Conservation (phyloP, 2,329 filamentous ascomycete genomes). For the Didymella keratinophila region DNA sequence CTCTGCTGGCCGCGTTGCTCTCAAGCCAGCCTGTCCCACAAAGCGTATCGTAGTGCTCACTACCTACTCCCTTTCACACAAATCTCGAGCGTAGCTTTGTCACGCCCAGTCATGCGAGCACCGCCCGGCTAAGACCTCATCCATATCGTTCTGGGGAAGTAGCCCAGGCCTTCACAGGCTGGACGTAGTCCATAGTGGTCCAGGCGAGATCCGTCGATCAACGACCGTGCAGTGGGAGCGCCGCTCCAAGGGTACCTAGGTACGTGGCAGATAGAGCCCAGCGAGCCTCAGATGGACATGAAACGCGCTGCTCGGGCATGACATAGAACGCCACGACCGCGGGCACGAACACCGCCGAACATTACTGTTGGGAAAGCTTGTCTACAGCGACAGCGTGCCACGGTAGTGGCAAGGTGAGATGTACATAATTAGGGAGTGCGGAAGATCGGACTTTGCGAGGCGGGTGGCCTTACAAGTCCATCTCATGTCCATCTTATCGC, state of each 20-base stretch:
- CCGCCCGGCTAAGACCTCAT: background rate
- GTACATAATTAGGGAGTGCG: background rate
- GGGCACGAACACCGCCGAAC: background rate
- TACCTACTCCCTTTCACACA: no score
- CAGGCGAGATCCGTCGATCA: constrained; percentile 9
- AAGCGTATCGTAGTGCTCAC: no score
- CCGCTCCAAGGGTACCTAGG: no score
- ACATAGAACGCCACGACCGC: background rate
- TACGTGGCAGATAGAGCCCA: constrained; percentile 5
- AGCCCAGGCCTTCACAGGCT: no score
- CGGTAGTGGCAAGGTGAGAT: background rate
- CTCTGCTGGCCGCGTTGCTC: no score
- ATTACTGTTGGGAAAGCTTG: background rate
- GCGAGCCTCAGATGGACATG: constrained; percentile 6
- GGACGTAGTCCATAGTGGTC: background rate
- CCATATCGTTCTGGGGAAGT: constrained; percentile 14
- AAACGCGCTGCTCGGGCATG: constrained; percentile 13
- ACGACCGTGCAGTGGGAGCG: constrained; percentile 7
- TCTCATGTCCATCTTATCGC: background rate
- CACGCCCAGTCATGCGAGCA: background rate
- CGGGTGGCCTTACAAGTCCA: constrained; percentile 4
- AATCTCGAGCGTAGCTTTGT: background rate
- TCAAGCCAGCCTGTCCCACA: no score
- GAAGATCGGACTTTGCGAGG: constrained; percentile 3
- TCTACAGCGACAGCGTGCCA: background rate